Base-by-base conservation (phyloP, 1,139 yeast genomes). In the Taphrina pruni region DNA sequence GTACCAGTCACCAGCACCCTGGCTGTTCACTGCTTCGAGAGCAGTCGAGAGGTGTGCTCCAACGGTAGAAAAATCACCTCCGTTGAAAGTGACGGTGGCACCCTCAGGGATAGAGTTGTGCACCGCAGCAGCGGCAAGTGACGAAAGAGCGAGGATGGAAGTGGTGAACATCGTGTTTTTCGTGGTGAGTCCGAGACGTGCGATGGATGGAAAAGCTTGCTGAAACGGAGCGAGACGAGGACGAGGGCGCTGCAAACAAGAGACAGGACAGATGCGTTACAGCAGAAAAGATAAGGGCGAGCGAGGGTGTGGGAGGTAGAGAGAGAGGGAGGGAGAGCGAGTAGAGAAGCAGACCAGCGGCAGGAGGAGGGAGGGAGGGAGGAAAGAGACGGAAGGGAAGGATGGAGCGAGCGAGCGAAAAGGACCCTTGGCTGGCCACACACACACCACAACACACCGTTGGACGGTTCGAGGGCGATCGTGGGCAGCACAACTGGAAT, bases 61-160 rank as follows among this genome's bases (percentile, higher is more conserved):
- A 1, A 36, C 41, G 26, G 67, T 64, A 11, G 61, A 55, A 17
- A 64, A 64, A 43, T 64, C 67, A 11, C 45, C 60, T 12, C 67
- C 67, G 67, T 43, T 46, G 67, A 64, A 64, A 46, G 67, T 38
- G 67, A 64, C 67, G 26, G 51, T 35, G 21, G 48, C 67, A 17
- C 67, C 67, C 50, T 38, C 43, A 17, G 56, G 14, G 41, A 64
- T 61, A 21, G 61, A 54, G 61, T 48, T 54, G 46, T 64, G 39
- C 12, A 58, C 66, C 6, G 62, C 62, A 32, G 62, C 51, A 32
- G 62, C 51, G 26, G 54, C 62, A 48, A 58, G 62, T 26, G 66
- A 52, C 46, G 60, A 43, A 46, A 54, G 67, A 54, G 67, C 67
- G 41, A 43, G 60, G 50, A 64, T 45, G 45, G 55, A 12, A 35